Evolutionary conservation across 2,329 filamentous ascomycete genomes (phyloP).

Genomic region (Diplocarpon rosae): DNA sequence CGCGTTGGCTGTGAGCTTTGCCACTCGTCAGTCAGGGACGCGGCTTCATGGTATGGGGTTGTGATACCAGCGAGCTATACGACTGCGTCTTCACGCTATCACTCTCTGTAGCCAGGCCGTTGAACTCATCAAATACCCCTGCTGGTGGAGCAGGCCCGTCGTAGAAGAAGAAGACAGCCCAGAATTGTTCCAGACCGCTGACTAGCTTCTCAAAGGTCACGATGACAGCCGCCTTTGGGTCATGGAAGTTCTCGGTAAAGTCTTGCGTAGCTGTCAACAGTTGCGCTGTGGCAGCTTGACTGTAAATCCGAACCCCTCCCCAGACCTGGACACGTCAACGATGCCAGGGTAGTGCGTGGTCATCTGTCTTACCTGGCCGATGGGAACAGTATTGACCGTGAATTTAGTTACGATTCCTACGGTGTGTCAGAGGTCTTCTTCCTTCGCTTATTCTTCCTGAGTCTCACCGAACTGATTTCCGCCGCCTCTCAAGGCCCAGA

Average conservation of each 20-base stretch:
- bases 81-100: constrained; percentile 16
- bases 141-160: constrained; percentile 26
- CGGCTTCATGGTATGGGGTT: background rate
- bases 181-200: constrained; percentile 14
- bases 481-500: constrained; percentile 21
- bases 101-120: constrained; percentile 5
- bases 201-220: constrained; percentile 17
- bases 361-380: constrained; percentile 20
- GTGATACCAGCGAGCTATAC: constrained; percentile 27
- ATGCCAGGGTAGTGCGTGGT: background rate
- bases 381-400: constrained; percentile 25
- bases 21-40: background rate
- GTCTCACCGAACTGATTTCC: constrained; percentile 21
- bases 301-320: constrained; percentile 30
- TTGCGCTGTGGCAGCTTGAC: constrained; percentile 18
- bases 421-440: constrained; percentile 10
- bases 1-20: constrained; percentile 12
- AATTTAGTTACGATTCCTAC: constrained; percentile 29
- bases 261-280: constrained; percentile 39
- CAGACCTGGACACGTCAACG: constrained; percentile 24
- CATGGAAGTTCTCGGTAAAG: constrained; percentile 44
- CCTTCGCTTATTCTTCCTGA: constrained; percentile 12
- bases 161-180: constrained; percentile 29
- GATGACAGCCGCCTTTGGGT: constrained; percentile 27
- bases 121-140: constrained; percentile 18